A percentile compares a stretch with the other conserved stretches of the same genome.
Conservation (phyloP, 192 early-diverging fungal species). For the Podila horticola region DNA sequence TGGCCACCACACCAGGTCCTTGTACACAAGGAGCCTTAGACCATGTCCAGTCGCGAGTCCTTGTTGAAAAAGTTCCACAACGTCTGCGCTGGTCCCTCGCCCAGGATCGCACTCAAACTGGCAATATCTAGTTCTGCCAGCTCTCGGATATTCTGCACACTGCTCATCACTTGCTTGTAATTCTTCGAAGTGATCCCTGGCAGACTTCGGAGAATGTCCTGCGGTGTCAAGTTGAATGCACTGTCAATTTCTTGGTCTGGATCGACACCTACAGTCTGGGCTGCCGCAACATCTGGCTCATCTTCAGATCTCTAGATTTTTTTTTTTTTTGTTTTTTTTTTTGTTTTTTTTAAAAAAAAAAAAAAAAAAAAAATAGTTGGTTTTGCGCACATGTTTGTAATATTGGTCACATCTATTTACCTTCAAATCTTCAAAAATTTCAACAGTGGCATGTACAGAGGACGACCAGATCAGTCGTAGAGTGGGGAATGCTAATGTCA, state of each 20-base stretch:
- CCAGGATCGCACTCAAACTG: conserved; percentile 65
- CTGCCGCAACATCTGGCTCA: conserved; percentile 79
- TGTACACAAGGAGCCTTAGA: neutral
- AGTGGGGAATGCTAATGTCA: conserved; percentile 86
- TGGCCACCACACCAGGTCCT: too few species aligned
- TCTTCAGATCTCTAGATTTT: conserved; percentile 72
- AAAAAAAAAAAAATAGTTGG: neutral
- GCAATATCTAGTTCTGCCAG: conserved; percentile 63
- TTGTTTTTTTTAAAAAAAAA: neutral
- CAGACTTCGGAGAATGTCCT: conserved; percentile 83
- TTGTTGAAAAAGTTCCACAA: conserved; percentile 76
- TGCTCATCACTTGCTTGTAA: conserved; percentile 78
- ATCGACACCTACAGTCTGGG: conserved; percentile 78
- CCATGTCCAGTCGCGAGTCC: conserved; percentile 35
- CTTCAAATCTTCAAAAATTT: conserved; percentile 94
- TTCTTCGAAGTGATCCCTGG: conserved; percentile 89
- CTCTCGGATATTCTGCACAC: conserved; percentile 70
- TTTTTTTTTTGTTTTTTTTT: neutral
- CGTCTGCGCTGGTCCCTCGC: conserved; percentile 65
- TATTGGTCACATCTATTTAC: conserved; percentile 34
- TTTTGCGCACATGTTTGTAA: too few species aligned
- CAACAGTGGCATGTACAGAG: conserved; percentile 85
- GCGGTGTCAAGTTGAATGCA: conserved; percentile 74
- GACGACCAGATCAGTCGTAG: conserved; percentile 89
- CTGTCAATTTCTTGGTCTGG: conserved; percentile 68